Percentiles rank a stretch among this genome's conserved stretches.
Conservation (phyloP, 768 basidiomycete species). For the Podaxis carcinomalis region DNA sequence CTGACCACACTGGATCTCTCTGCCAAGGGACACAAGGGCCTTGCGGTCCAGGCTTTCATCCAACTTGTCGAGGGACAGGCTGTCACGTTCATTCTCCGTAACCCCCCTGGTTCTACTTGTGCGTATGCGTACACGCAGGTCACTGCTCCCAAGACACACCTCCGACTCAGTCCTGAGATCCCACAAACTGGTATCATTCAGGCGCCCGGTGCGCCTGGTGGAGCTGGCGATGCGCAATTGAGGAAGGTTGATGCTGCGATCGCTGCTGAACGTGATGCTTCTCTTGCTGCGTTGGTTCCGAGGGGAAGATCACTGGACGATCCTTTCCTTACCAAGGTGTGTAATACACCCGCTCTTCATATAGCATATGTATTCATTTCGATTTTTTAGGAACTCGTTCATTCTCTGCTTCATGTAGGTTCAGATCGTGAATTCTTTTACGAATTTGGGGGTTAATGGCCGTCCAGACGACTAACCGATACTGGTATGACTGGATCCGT, state of each 20-base stretch:
- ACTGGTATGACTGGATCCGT: constrained; percentile 90
- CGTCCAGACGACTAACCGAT: constrained; percentile 60
- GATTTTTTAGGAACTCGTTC: constrained; percentile 47
- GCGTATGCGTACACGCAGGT: constrained; percentile 9
- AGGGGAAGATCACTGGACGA: constrained; percentile 33
- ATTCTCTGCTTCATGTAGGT: constrained; percentile 51
- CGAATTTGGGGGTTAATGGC: background rate
- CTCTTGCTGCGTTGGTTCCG: background rate
- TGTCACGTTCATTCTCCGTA: constrained; percentile 85
- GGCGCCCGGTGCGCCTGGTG: background rate
- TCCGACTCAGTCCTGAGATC: background rate
- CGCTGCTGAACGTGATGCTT: background rate
- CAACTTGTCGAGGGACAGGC: constrained; percentile 78
- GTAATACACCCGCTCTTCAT: constrained; percentile 42
- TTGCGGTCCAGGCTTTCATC: constrained; percentile 54
- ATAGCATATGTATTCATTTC: background rate
- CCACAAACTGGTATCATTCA: background rate
- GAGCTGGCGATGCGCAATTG: background rate
- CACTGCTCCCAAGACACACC: background rate
- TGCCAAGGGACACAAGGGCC: constrained; percentile 73
- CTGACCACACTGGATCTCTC: constrained; percentile 62
- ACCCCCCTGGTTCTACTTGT: constrained; percentile 37
- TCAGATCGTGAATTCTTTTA: background rate
- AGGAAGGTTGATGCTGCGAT: background rate
- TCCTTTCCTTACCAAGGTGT: constrained; percentile 65